Base-by-base conservation (phyloP, 2,329 filamentous ascomycete genomes). In the Gnomoniopsis sp. region DNA sequence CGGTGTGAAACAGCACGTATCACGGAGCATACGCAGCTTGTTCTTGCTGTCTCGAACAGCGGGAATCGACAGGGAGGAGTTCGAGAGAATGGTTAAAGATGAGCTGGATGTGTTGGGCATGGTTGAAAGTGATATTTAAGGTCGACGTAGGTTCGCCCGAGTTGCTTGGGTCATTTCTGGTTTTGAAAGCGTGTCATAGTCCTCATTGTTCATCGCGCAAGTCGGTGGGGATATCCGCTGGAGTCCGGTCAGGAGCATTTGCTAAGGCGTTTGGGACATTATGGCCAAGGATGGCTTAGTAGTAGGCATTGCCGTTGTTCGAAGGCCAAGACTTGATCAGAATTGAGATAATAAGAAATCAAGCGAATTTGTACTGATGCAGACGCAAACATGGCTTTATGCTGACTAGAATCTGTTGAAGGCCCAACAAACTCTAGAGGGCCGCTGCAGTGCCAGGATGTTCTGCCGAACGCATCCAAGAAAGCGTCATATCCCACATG, bases 1-100 rank as follows among this genome's bases (percentile, higher is more conserved):
- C 57, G 89, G 86, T 15, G 84, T 95, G 56, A 89, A 89, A 72
- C 88, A 92, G 72, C 90, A 93, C 72, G 86, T 95, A 48, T 87
- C 86, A 38, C 87, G 88, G 10, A 89, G 87, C 68, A 83, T 95
- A 57, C 88, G 90, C 77, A 92, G 88, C 71, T 72, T 95, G 64
- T 93, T 86, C 71, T 75, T 88, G 64, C 74, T 95, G 62, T 87
- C 89, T 23, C 83, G 82, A 46, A 81, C 86, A 1, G 85, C 85
- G 22, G 90, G 90, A 0, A 92, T 95, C 65, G 85, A 89, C 53
- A 78, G 86, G 48, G 83, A 84, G 36, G 90, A 93, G 69, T 95
- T 93, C 72, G 87, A 89, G 71, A 77, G 83, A 53, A 78, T 93
- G 61, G 82, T 93, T 14, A 82, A 80, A 71, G 85, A 82, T 22